Evolutionary conservation across 257 asterid species (phyloP).

Genomic region (Solanum virginianum): DNA sequence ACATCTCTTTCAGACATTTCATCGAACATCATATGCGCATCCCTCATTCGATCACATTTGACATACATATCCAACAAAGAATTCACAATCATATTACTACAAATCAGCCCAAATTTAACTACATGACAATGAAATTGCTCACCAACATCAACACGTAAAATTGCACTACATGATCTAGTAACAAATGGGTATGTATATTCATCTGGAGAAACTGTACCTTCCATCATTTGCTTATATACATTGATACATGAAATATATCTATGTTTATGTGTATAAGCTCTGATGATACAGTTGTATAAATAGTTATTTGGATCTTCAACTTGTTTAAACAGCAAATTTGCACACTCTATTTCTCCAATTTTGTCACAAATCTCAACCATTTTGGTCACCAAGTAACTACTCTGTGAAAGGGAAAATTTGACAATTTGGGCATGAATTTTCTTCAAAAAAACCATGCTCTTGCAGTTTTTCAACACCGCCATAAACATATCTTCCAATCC

Average conservation of each 20-base stretch:
- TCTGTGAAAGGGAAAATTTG: slow-evolving; percentile 40
- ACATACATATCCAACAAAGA: slow-evolving; percentile 62
- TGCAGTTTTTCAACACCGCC: slow-evolving; percentile 17
- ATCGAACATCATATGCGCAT: slow-evolving; percentile 47
- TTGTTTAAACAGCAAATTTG: slow-evolving; percentile 37
- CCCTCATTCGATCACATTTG: slow-evolving; percentile 34
- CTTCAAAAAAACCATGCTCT: slow-evolving; percentile 20
- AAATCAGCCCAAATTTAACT: slow-evolving; percentile 29
- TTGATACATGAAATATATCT: slow-evolving; percentile 20
- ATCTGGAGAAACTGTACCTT: slow-evolving; percentile 29
- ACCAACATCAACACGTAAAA: slow-evolving; percentile 22
- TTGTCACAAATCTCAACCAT: slow-evolving; percentile 64
- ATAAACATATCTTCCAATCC: slow-evolving; percentile 47
- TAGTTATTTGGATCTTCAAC: slow-evolving; percentile 43
- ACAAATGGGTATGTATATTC: slow-evolving; percentile 60
- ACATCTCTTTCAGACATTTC: slow-evolving; percentile 63
- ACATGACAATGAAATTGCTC: slow-evolving; percentile 53
- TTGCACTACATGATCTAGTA: slow-evolving; percentile 60
- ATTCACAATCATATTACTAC: slow-evolving; percentile 19
- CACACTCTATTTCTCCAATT: slow-evolving; percentile 40
- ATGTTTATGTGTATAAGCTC: slow-evolving; percentile 35
- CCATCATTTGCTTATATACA: slow-evolving; percentile 36
- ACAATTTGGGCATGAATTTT: slow-evolving; percentile 61
- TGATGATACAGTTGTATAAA: slow-evolving; percentile 47
- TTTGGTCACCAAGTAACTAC: slow-evolving; percentile 70